These are phyloP conservation scores for Dictyostelium firmibasis DNA, from an alignment of 78 protist genomes.

Conservation along the genomic window DNA sequence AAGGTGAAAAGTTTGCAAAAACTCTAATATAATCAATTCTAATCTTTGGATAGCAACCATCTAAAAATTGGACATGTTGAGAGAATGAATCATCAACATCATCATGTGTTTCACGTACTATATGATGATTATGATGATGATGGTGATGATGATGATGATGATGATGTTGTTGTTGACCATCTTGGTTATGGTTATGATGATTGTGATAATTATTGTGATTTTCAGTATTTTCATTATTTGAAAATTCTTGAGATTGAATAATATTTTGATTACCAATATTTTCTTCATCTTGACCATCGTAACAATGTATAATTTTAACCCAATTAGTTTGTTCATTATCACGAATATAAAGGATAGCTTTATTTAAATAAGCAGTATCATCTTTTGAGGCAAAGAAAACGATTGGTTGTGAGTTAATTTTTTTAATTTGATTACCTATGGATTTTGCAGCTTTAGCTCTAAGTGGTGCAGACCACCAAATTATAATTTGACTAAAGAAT, in stretches of 20 bases:
- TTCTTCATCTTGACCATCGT: conserved; percentile 47
- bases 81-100: conserved; percentile 4
- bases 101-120: neutral
- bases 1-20: conserved; percentile 5
- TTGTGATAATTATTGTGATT: neutral
- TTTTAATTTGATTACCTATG: conserved; percentile 21
- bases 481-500: conserved; percentile 41
- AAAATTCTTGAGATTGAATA: neutral
- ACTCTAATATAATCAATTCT: conserved; percentile 72
- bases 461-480: neutral
- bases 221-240: neutral
- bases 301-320: conserved; percentile 83
- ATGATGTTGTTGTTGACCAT: neutral
- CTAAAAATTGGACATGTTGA: conserved; percentile 37
- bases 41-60: conserved; percentile 75
- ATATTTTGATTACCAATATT: neutral
- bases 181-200: neutral
- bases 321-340: conserved; percentile 90
- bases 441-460: neutral
- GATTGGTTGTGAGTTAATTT: conserved; percentile 76
- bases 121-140: neutral
- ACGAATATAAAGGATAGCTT: conserved; percentile 87
- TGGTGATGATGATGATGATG: neutral
- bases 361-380: conserved; percentile 79
- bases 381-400: conserved; percentile 85